Evolutionary conservation across 768 basidiomycete genomes (phyloP).

Genomic region (Dictyophora rubrovolvata): DNA sequence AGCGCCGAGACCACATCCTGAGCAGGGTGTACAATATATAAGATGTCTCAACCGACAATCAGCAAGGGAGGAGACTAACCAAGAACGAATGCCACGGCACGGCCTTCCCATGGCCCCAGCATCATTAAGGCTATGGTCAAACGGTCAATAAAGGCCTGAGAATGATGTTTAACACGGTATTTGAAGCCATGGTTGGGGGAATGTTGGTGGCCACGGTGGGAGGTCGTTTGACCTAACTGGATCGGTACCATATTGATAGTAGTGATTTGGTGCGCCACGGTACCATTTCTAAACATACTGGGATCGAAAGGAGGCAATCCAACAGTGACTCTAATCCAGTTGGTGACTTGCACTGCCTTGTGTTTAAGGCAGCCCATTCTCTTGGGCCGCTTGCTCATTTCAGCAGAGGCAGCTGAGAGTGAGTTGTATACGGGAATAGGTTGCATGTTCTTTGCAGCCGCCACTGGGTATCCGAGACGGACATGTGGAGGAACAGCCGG

Average conservation of each 20-base stretch:
- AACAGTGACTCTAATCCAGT: conserved; percentile 44
- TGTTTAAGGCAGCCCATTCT: conserved; percentile 25
- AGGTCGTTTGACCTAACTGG: conserved; percentile 20
- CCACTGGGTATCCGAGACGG: conserved; percentile 26
- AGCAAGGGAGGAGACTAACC: conserved; percentile 33
- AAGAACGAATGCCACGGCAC: conserved; percentile 73
- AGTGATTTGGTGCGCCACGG: conserved; percentile 10
- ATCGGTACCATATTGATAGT: conserved; percentile 16
- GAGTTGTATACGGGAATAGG: conserved; percentile 13
- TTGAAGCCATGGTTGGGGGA: conserved; percentile 17
- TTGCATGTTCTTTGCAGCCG: conserved; percentile 22
- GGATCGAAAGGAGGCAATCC: conserved; percentile 31
- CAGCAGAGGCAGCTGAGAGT: conserved; percentile 6
- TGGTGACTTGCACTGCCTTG: conserved; percentile 43
- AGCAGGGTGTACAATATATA: conserved; percentile 2
- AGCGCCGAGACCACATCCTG: conserved; percentile 80
- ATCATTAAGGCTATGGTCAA: conserved; percentile 55
- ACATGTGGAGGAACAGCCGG: conserved; percentile 23
- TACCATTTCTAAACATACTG: not conserved
- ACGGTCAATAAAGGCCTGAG: conserved; percentile 42
- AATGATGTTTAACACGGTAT: conserved; percentile 16
- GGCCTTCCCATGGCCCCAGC: conserved; percentile 76
- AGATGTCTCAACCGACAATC: conserved; percentile 3
- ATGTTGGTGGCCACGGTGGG: conserved; percentile 16
- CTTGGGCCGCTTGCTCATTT: not conserved